Conservation (phyloP, 495 filamentous ascomycete genomes). For the Massariosphaeria phaeospora region DNA sequence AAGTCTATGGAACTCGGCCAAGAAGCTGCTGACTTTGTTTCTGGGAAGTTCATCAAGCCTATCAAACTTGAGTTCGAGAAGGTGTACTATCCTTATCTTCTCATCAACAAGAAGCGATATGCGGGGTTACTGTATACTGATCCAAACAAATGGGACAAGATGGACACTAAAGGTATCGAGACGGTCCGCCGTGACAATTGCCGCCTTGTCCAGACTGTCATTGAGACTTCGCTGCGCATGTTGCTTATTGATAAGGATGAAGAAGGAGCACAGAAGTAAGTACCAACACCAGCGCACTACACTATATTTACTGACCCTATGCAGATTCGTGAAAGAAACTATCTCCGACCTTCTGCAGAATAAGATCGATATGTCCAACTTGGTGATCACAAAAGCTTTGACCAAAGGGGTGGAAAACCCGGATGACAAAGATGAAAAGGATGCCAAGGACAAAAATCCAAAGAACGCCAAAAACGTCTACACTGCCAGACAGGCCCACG, state of each 20-base stretch:
- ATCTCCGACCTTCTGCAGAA: constrained; percentile 96
- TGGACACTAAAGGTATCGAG: constrained; percentile 99
- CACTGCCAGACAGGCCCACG: constrained; percentile 85
- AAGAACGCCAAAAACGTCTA: no score
- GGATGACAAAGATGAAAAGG: constrained; percentile 16
- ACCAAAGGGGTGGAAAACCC: constrained; percentile 66
- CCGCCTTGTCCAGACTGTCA: constrained; percentile 88
- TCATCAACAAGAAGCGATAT: constrained; percentile 99
- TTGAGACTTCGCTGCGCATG: constrained; percentile 93
- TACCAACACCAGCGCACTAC: constrained; percentile 7
- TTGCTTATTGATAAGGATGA: constrained; percentile 91
- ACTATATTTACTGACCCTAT: constrained; percentile 3
- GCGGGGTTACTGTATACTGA: constrained; percentile 96
- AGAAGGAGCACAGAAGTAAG: constrained; percentile 87
- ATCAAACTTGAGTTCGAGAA: constrained; percentile 99
- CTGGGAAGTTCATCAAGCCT: constrained; percentile 83
- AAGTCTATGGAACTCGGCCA: constrained; percentile 91
- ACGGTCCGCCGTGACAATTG: constrained; percentile 97
- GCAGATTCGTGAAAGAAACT: constrained; percentile 90
- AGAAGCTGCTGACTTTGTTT: constrained; percentile 83
- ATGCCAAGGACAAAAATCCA: no score
- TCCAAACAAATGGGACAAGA: constrained; percentile 93
- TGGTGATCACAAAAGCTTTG: constrained; percentile 97
- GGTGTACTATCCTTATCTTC: constrained; percentile 94
- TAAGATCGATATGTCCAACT: constrained; percentile 97